Evolutionary conservation across 768 basidiomycete species (phyloP).

Genomic region (Lepiota brunneoincarnata): DNA sequence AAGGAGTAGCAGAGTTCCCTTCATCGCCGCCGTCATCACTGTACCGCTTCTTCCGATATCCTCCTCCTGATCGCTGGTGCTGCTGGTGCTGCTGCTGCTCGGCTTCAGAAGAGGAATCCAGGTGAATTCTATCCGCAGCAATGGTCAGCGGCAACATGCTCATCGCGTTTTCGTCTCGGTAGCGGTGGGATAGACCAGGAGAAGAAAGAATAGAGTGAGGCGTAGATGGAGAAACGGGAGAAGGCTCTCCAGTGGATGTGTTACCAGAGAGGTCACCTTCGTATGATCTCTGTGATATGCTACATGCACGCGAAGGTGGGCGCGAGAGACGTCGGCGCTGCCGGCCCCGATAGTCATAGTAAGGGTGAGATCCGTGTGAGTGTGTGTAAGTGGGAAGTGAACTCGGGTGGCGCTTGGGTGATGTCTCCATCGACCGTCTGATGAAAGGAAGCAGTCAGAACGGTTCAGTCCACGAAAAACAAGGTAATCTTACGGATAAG

Average conservation of each 20-base stretch:
- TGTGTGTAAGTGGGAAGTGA: slow-evolving; percentile 28
- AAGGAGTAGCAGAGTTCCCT: not conserved
- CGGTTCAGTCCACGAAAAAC: not conserved
- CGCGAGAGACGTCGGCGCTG: slow-evolving; percentile 6
- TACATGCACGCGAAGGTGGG: slow-evolving; percentile 10
- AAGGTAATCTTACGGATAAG: slow-evolving; percentile 19
- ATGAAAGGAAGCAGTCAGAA: slow-evolving; percentile 11
- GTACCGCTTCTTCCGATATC: not conserved
- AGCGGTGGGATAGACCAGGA: slow-evolving; percentile 1
- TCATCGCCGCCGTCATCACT: slow-evolving; percentile 1
- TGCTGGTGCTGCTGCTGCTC: no score
- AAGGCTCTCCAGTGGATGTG: slow-evolving; percentile 47
- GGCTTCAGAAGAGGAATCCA: slow-evolving; percentile 3
- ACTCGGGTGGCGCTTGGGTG: slow-evolving; percentile 16
- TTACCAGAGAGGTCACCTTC: slow-evolving; percentile 35
- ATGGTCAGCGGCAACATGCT: slow-evolving; percentile 6
- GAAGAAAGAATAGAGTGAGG: slow-evolving; percentile 42
- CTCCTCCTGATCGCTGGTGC: no score
- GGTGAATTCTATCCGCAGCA: slow-evolving; percentile 9
- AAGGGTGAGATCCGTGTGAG: slow-evolving; percentile 25
- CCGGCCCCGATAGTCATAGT: slow-evolving; percentile 14
- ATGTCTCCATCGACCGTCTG: slow-evolving; percentile 23
- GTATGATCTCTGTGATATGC: slow-evolving; percentile 20
- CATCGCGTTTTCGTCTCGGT: slow-evolving; percentile 6
- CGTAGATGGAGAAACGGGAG: slow-evolving; percentile 54